phyloP scores from a whole-genome alignment of 768 basidiomycete genomes.

The Russula olivacea region DNA sequence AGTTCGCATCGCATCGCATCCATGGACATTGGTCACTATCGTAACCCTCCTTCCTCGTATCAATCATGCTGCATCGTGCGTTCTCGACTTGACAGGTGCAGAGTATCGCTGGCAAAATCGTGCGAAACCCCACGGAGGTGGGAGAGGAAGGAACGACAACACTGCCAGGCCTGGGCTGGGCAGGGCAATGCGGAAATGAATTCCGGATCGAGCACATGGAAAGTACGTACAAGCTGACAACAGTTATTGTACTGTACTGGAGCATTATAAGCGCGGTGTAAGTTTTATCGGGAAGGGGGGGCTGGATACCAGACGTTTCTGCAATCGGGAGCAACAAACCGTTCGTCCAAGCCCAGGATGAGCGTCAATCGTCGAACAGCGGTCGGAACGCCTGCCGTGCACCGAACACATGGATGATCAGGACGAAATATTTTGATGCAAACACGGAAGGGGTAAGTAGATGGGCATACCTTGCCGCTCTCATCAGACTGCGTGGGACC shows the following conservation, averaged over 20 bases:
- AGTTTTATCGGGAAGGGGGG: neutral
- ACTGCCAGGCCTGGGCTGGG: neutral
- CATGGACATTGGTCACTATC: neutral
- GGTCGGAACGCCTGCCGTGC: slow-evolving; percentile 20
- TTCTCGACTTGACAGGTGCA: neutral
- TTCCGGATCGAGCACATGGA: neutral
- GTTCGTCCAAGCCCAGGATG: neutral
- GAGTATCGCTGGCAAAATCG: neutral
- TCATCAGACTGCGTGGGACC: slow-evolving; percentile 23
- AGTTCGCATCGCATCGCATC: neutral
- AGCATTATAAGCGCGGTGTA: neutral
- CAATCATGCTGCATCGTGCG: neutral
- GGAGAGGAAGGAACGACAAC: neutral
- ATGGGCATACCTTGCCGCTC: slow-evolving; percentile 18
- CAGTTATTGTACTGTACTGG: neutral
- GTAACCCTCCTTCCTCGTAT: neutral
- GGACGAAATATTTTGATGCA: neutral
- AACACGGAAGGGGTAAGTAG: neutral
- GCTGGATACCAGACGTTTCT: neutral
- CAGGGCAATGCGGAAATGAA: slow-evolving; percentile 5
- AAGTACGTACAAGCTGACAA: slow-evolving; percentile 17
- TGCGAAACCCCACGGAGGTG: neutral
- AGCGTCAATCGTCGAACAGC: slow-evolving; percentile 22
- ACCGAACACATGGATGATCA: slow-evolving; percentile 3
- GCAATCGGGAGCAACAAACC: neutral